Base-by-base conservation (phyloP, 768 basidiomycete genomes). In the Boletus pseudo-olivaceus region DNA sequence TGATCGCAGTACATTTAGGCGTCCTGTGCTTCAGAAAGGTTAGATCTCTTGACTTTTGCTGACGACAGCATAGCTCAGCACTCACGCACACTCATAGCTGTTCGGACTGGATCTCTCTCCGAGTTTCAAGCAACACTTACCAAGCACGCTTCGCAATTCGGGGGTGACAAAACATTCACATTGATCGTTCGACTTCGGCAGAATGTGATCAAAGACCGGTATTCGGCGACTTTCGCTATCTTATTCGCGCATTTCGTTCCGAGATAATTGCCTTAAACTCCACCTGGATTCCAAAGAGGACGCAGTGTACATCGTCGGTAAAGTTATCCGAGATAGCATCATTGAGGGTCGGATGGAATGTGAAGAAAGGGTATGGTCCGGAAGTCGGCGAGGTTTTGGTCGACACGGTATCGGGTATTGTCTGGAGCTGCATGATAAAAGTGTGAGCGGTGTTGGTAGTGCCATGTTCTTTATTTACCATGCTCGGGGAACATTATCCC, bases 131-230 rank as follows among this genome's bases (percentile, higher is more conserved):
- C 77, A 20, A 92, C 93, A 0, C 81, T 99, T 40, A 78, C 79
- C 17, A 82, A 81, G 47, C 85, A 98, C 69, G 79, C 88, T 4
- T 70, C 80, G 0, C 84, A 83, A 51, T 98, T 98, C 71, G 82
- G 84, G 60, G 75, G 82, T 3, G 97, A 99, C 78, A 88, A 84
- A 58, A 97, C 91, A 0, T 89, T 90, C 70, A 90, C 92, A 9
- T 80, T 99, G 45, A 91, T 98, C 67, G 83, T 89, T 52, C 91
- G 97, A 20, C 82, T 99, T 35, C 88, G 95, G n/a, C 97, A 98
- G 75, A 98, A 96, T 69, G 96, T 98, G 50, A 96, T 98, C 80
- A 98, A 23, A 98, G 77, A 98, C 97, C 1, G 96, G 95, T 29
- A 92, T 99, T 58, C 86, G 94, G 37, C 82, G 93, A 55, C 87